These are phyloP conservation scores for Vitrella brassicaformis DNA, from an alignment of 73 alveolate genomes.

Conservation along the genomic window DNA sequence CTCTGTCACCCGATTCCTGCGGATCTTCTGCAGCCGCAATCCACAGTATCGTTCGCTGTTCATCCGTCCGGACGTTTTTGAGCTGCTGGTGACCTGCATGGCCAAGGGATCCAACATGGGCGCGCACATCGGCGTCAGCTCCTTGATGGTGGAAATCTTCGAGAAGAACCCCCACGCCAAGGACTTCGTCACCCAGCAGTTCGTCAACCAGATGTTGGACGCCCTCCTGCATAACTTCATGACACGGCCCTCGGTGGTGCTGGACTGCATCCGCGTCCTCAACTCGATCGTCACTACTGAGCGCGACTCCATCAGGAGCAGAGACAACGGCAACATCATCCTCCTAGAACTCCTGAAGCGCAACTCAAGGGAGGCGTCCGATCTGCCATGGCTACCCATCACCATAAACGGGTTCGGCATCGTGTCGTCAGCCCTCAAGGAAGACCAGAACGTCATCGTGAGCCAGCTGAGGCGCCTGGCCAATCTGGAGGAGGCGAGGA, in stretches of 20 bases:
- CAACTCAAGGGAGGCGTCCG: conserved; percentile 14
- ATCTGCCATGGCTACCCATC: conserved; percentile 12
- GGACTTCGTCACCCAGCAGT: conserved; percentile 5
- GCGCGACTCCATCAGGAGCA: conserved; percentile 2
- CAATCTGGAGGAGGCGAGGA: no score
- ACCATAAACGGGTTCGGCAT: no score
- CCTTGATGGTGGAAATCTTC: conserved; percentile 10
- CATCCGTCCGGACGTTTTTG: conserved; percentile 13
- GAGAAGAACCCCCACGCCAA: conserved; percentile 11
- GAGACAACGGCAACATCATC: conserved; percentile 23
- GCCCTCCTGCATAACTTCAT: conserved; percentile 11
- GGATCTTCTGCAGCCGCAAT: conserved; percentile 2
- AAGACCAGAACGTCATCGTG: no score
- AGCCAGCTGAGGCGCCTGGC: no score
- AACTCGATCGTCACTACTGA: conserved; percentile 12
- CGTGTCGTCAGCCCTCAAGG: no score
- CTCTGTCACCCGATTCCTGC: conserved; percentile 10
- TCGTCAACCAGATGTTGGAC: conserved; percentile 23
- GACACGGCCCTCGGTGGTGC: conserved; percentile 17
- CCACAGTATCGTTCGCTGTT: conserved; percentile 18
- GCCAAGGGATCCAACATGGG: no score
- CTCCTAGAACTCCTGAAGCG: conserved; percentile 20
- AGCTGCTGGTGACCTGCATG: conserved; percentile 11
- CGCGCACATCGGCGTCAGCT: conserved; percentile 16
- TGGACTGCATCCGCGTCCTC: conserved; percentile 8